Evolutionary conservation across 2,329 filamentous ascomycete species (phyloP), one percentile per base, ranked within the genome.

Genomic region (Cladobotryum mycophilum): DNA sequence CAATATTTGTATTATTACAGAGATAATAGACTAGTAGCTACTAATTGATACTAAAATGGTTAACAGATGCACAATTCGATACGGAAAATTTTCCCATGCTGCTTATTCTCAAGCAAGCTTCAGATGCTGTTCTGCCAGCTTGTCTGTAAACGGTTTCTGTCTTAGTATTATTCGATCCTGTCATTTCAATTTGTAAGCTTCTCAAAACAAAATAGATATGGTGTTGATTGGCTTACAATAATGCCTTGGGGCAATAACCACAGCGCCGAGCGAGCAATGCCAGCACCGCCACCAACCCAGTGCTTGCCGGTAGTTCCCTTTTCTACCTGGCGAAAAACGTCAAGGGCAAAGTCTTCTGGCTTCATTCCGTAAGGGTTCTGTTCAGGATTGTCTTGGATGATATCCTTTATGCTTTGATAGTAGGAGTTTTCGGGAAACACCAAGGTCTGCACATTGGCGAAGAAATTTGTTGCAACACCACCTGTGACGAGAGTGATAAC

Each of bases 401-500:
- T 30, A 8, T 30, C 25, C 25, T 30, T 30, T 5, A 58, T 45
- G 5, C 41, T 41, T n/a, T 30, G 50, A 35, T 60, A 60, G 5
- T 53, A 30, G 1, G 59, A 61, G 4, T 37, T 49, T 35, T 60
- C 53, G 8, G 59, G 57, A 2, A 61, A 9, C 17, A 53, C 40
- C 12, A 40, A 3, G 1, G 4, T 18, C 7, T 52, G 18, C 18
- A 49, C 17, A 17, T 54, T 51, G 14, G 13, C 13, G 9, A 57
- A 59, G 25, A 41, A 51, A 3, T 51, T 48, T n/a, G 54, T 60
- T 41, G 42, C 36, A 37, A 51, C 47, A 6, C 42, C 43, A n/a
- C 48, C 42, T 5, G 59, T 61, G 12, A 60, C 48, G 15, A 60
- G 55, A 12, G 58, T 60, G 17, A 63, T 50, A 18, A 56, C 56